Evolutionary conservation across 805 yeast genomes (phyloP), one percentile per base, ranked within the genome.

Genomic region (Citeromyces matritensis): DNA sequence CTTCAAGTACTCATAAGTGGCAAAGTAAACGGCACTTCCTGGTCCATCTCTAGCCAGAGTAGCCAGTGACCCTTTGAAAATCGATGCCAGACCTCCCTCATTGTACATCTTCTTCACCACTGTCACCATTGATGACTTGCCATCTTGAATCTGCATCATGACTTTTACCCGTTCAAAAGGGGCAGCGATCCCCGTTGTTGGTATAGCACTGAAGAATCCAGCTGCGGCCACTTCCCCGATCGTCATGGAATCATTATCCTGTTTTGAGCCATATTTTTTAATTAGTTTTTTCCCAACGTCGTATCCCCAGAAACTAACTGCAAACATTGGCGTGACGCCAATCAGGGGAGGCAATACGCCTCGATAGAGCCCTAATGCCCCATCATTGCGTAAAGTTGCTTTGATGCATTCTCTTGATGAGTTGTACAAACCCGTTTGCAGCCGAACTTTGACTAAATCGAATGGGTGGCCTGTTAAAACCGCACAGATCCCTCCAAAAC

Each of bases 311-410:
- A 88, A 88, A 2, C 94, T 80, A 15, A 91, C 91, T 2, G 97
- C 97, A 61, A 91, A 91, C 82, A 88, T 91, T 19, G 98, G 98
- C 1, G 97, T 91, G 14, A 88, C 96, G 15, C 98, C 98, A n/a
- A 82, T 49, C 32, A 88, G 58, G 3, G 98, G 98, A 9, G 97
- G 95, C 9, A 81, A 63, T 23, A 91, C 96, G 36, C 98, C 98
- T 47, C 94, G 64, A 55, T 88, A 88, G 40, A 88, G 72, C 1
- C 97, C 96, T 15, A 62, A 40, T 3, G 73, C 69, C 0, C 95
- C 94, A 38, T 79, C 84, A 17, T 65, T 64, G n/a, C 66, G 67
- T 24, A 88, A 39, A 3, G 93, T 85, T 23, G 65, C 65, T 41
- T 60, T 66, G 15, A 84, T 63, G n/a, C 91, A 88, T 27, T 69